Evolutionary conservation across 1,284 basidiomycete genomes (phyloP), one percentile per base, ranked within the genome.

Genomic region (Erythrobasidium hasegawianum): DNA sequence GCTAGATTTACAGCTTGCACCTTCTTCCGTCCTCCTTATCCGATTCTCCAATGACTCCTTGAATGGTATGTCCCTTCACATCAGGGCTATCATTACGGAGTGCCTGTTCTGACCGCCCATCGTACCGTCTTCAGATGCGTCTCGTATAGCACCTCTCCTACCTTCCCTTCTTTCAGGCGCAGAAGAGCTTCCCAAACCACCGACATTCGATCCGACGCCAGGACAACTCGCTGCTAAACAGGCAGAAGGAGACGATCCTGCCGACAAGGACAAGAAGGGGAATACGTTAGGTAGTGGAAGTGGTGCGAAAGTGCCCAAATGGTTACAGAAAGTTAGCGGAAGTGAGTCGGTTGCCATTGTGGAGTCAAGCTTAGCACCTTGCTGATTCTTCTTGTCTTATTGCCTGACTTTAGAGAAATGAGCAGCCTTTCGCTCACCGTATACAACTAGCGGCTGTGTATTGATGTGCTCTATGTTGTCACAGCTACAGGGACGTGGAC

Each of bases 11-110:
- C 84, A 87, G 24, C 80, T 93, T 33, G 84, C 88, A 0, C 90
- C 90, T 0, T 86, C 87, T 1, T 89, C 89, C 2, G 78, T 92
- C 18, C 81, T 94, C 2, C 78, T 86, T 41, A 78, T 94, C 47
- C 82, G 85, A 60, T 94, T 92, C 76, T 18, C 43, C 58, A 85
- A 90, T 53, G 84, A 86, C 1, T 74, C 77, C 8, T 76, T 90
- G 57, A 91, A 93, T 72, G 81, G 90, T 88, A 70, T 71, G 50
- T 33, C 7, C 22, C 22, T 13, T 22, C 57, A 27, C n/a, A 4
- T 47, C 18, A 53, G n/a, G 41, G 22, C 13, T 3, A n/a, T 14
- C 4, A 47, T 18, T 8, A 14, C 45, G 5, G 45, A 47, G 45
- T 14, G 4, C 5, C 33, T 33, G 11, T 33, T 33, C 20, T 41